Conservation (phyloP, 371 early-diverging fungal genomes). For the Mucor piriformis region DNA sequence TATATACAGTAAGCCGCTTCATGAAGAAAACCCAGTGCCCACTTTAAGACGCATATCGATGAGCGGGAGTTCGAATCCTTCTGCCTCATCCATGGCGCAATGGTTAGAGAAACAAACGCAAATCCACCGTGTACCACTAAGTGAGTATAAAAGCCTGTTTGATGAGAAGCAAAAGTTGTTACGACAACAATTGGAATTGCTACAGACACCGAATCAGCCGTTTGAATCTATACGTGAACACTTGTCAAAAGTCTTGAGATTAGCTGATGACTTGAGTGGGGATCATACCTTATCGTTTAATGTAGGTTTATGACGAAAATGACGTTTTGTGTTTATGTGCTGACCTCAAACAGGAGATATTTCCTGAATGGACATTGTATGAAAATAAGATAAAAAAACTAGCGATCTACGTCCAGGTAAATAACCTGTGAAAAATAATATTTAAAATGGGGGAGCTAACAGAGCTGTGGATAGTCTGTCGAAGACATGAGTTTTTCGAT, state of each 20-base stretch:
- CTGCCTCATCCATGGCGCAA: conserved; percentile 13
- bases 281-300: conserved; percentile 37
- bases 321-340: not conserved
- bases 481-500: conserved; percentile 48
- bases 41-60: conserved; percentile 26
- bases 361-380: conserved; percentile 45
- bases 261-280: conserved; percentile 42
- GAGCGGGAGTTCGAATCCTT: conserved; percentile 11
- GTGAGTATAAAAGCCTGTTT: conserved; percentile 14
- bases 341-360: conserved; percentile 24
- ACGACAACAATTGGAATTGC: conserved; percentile 29
- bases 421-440: not conserved
- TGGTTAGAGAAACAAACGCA: conserved; percentile 28
- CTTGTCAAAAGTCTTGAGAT: conserved; percentile 28
- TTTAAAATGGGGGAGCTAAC: too few species aligned
- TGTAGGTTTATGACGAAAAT: conserved; percentile 19
- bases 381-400: conserved; percentile 36
- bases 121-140: conserved; percentile 7
- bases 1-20: not conserved
- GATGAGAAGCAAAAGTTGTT: conserved; percentile 21
- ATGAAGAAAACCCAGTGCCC: conserved; percentile 24
- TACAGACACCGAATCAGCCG: conserved; percentile 29
- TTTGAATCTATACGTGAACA: conserved; percentile 33
- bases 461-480: conserved; percentile 18
- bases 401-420: conserved; percentile 37